A percentile compares a stretch with the other conserved stretches of the same genome.
Conservation (phyloP, 768 basidiomycete genomes). For the Cystobasidium tubakii region DNA sequence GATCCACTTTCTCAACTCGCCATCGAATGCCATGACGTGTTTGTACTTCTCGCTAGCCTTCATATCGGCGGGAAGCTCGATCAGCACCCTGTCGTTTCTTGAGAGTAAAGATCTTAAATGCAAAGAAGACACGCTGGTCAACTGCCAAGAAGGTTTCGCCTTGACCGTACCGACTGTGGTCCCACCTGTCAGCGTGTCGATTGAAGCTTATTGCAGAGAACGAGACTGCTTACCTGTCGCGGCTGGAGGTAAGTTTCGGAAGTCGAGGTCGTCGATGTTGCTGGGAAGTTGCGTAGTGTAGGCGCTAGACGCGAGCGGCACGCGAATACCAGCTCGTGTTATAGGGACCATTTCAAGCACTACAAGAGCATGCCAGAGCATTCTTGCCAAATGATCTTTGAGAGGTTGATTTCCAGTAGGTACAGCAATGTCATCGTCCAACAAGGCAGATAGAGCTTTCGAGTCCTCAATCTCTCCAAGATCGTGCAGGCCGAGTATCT, state of each 20-base stretch:
- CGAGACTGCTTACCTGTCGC: not conserved
- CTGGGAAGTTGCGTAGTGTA: not conserved
- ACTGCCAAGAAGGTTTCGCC: conserved; percentile 4
- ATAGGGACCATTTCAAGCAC: not conserved
- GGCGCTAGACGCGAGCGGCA: conserved; percentile 5
- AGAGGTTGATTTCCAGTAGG: conserved; percentile 3
- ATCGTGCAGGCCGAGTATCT: conserved; percentile 12
- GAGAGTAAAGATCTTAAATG: not conserved
- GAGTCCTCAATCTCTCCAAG: not conserved
- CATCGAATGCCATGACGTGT: conserved; percentile 5
- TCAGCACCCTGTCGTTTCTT: not conserved
- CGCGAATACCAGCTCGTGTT: not conserved
- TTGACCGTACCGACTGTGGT: not conserved
- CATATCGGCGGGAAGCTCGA: conserved; percentile 14
- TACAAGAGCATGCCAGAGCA: not conserved
- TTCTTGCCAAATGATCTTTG: conserved; percentile 12
- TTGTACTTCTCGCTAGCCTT: conserved; percentile 12
- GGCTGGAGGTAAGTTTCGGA: not conserved
- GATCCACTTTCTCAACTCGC: not conserved
- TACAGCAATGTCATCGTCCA: conserved; percentile 1
- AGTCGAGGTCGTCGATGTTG: conserved; percentile 14
- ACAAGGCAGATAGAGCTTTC: not conserved
- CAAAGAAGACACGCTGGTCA: conserved; percentile 9
- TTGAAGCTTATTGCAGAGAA: not conserved
- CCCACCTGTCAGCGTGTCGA: no score